phyloP scores from a whole-genome alignment of 371 early-diverging fungal species.

The Zopfochytrium polystomum region DNA sequence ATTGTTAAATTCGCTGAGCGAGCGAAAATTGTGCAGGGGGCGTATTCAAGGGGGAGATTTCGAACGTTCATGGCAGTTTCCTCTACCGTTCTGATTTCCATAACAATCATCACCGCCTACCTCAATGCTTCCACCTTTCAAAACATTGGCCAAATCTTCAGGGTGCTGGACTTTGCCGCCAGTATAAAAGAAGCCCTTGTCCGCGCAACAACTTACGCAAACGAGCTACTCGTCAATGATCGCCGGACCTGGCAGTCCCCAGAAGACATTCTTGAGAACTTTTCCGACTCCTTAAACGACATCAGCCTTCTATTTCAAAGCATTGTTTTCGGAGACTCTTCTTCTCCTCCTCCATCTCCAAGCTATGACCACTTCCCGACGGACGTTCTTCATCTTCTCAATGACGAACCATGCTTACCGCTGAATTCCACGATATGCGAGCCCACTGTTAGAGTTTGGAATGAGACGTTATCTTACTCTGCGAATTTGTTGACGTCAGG shows the following conservation, averaged over 20 bases:
- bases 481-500: no score
- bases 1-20: slow-evolving; percentile 7
- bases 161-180: neutral
- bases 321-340: slow-evolving; percentile 6
- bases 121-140: neutral
- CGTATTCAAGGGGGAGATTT: neutral
- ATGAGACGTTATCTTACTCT: no score
- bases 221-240: neutral
- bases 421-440: slow-evolving; percentile 13
- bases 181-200: neutral
- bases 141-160: slow-evolving; percentile 2
- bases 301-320: neutral
- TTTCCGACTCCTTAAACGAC: neutral
- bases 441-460: slow-evolving; percentile 4
- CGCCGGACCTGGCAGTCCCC: neutral
- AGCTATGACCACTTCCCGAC: no score
- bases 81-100: neutral
- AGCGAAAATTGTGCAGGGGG: neutral
- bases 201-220: neutral
- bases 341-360: neutral
- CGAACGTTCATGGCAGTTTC: neutral
- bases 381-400: slow-evolving; percentile 1
- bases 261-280: neutral
- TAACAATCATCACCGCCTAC: neutral
- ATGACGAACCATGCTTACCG: slow-evolving; percentile 11